phyloP scores from a whole-genome alignment of 2,329 filamentous ascomycete genomes.

The Talaromyces sp. region DNA sequence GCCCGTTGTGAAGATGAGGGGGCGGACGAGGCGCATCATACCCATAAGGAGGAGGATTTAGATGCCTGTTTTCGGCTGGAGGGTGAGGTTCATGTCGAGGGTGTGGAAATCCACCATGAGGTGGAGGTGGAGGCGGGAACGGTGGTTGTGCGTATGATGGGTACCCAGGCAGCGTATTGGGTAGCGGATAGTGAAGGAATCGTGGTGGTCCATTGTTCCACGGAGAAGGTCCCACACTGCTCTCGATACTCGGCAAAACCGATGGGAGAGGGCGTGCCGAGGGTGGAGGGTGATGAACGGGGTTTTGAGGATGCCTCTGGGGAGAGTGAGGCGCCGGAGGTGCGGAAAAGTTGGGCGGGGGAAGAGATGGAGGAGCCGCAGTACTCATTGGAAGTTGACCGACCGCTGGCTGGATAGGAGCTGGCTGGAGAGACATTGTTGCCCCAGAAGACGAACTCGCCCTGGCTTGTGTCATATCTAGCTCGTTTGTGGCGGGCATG shows the following conservation, averaged over 20 bases:
- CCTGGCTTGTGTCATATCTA: constrained; percentile 1
- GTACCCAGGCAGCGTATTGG: neutral
- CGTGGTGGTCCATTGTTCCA: neutral
- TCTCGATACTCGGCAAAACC: neutral
- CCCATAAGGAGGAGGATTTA: neutral
- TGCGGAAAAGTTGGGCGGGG: neutral
- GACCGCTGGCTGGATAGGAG: constrained; percentile 10
- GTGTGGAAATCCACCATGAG: neutral
- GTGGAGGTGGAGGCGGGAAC: neutral
- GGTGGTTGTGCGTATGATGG: neutral
- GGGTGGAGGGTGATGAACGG: neutral
- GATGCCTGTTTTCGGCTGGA: neutral
- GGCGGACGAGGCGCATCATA: constrained; percentile 2
- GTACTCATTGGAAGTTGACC: neutral
- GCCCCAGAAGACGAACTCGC: neutral
- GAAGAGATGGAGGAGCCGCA: neutral
- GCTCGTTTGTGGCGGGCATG: neutral
- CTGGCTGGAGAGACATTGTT: constrained; percentile 4
- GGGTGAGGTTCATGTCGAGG: neutral
- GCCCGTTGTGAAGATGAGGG: constrained; percentile 1
- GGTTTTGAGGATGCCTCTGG: neutral
- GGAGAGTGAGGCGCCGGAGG: constrained; percentile 1
- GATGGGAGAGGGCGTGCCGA: neutral
- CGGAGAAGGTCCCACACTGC: neutral
- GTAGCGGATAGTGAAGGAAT: neutral